A percentile compares a stretch with the other conserved stretches of the same genome.
Evolutionary conservation across 2,329 filamentous ascomycete species (phyloP).

Genomic region (Mycosphaerella arachidis): DNA sequence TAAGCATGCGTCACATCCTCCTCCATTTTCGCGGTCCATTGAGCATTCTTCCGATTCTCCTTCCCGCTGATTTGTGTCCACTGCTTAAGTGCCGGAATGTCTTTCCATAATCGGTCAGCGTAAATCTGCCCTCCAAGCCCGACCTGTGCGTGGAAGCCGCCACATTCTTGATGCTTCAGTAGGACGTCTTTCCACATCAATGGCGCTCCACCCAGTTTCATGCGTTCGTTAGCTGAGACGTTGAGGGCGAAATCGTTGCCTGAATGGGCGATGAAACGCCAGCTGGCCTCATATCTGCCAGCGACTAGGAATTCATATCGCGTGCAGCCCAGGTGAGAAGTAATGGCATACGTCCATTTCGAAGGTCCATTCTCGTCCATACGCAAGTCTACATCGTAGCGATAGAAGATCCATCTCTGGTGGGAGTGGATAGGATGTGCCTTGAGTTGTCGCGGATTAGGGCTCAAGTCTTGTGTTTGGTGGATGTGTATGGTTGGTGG

Average conservation of each 20-base stretch:
- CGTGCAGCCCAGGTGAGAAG: slow-evolving; percentile 94
- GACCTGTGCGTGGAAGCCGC: slow-evolving; percentile 90
- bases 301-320: slow-evolving; percentile 96
- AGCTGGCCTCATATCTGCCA: slow-evolving; percentile 81
- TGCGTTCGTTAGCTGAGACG: slow-evolving; percentile 79
- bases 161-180: slow-evolving; percentile 93
- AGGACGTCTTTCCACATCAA: slow-evolving; percentile 99
- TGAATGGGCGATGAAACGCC: slow-evolving; percentile 93
- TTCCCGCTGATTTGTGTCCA: slow-evolving; percentile 92
- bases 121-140: slow-evolving; percentile 94
- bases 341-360: slow-evolving; percentile 97
- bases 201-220: slow-evolving; percentile 79
- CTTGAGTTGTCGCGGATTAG: slow-evolving; percentile 79
- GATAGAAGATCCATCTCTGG: slow-evolving; percentile 92
- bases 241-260: slow-evolving; percentile 92
- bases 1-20: slow-evolving; percentile 95
- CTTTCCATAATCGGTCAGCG: slow-evolving; percentile 92
- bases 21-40: slow-evolving; percentile 91
- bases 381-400: slow-evolving; percentile 82
- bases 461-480: slow-evolving; percentile 81
- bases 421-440: slow-evolving; percentile 80
- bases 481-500: slow-evolving; percentile 96
- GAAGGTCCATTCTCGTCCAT: slow-evolving; percentile 77
- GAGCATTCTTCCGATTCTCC: slow-evolving; percentile 81
- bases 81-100: slow-evolving; percentile 87